Conservation (phyloP, 1,284 basidiomycete genomes). For the Chalciporus piperatoides region DNA sequence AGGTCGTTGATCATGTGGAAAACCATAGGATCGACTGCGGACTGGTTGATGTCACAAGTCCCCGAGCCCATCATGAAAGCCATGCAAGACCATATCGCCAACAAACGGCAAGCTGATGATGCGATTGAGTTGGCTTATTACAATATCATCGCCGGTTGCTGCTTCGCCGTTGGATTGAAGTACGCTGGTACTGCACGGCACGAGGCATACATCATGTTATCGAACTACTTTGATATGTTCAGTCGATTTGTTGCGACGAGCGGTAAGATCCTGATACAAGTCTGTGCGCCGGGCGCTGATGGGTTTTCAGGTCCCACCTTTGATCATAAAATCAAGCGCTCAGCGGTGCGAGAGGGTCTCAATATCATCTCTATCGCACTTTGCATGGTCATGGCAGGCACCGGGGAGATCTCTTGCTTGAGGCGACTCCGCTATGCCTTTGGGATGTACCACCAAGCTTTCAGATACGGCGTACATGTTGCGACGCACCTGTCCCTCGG, state of each 20-base stretch:
- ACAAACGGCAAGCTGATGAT: slow-evolving; percentile 61
- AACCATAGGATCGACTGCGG: slow-evolving; percentile 62
- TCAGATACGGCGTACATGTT: slow-evolving; percentile 88
- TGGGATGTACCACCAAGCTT: slow-evolving; percentile 80
- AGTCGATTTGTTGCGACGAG: slow-evolving; percentile 61
- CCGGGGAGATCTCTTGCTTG: slow-evolving; percentile 89
- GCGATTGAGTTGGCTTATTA: slow-evolving; percentile 83
- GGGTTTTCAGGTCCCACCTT: slow-evolving; percentile 59
- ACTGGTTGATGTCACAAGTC: slow-evolving; percentile 78
- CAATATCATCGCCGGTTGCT: slow-evolving; percentile 86
- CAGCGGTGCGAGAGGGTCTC: slow-evolving; percentile 83
- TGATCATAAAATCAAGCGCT: slow-evolving; percentile 81
- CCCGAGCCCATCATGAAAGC: slow-evolving; percentile 65
- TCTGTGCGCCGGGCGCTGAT: background rate
- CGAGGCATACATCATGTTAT: slow-evolving; percentile 80
- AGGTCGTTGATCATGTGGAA: slow-evolving; percentile 89
- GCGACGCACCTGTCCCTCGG: slow-evolving; percentile 92
- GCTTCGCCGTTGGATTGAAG: slow-evolving; percentile 89
- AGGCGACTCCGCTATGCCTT: slow-evolving; percentile 88
- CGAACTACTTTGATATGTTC: slow-evolving; percentile 78
- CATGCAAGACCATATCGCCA: slow-evolving; percentile 47
- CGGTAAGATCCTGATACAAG: slow-evolving; percentile 40
- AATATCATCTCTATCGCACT: slow-evolving; percentile 85
- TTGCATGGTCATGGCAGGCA: slow-evolving; percentile 94
- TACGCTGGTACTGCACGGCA: slow-evolving; percentile 90